Percentiles rank a stretch among this genome's conserved stretches.
These are phyloP conservation scores for Gynochthodes officinalis DNA, from an alignment of 257 asterid species.

Conservation along the genomic window DNA sequence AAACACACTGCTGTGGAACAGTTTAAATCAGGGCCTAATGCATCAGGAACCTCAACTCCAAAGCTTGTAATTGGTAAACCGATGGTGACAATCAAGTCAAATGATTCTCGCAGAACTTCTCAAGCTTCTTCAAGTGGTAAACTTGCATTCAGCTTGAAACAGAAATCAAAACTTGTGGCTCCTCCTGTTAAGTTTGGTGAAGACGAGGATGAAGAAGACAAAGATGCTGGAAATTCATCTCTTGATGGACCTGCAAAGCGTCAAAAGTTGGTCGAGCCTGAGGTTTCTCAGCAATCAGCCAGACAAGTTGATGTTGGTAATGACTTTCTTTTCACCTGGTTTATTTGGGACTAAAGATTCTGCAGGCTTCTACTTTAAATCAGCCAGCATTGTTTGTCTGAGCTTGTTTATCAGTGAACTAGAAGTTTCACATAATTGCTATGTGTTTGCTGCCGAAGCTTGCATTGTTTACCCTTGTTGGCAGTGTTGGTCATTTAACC, in stretches of 20 bases:
- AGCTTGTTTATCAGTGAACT: neutral
- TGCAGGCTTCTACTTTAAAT: slow-evolving; percentile 9
- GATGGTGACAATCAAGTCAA: slow-evolving; percentile 39
- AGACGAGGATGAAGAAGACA: slow-evolving; percentile 71
- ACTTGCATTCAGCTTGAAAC: slow-evolving; percentile 93
- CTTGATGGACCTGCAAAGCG: slow-evolving; percentile 66
- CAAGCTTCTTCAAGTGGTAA: slow-evolving; percentile 63
- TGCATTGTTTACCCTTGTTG: neutral
- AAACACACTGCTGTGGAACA: slow-evolving; percentile 34
- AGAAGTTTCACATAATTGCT: slow-evolving; percentile 1
- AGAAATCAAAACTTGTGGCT: slow-evolving; percentile 65
- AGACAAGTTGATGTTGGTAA: slow-evolving; percentile 83
- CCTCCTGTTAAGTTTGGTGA: slow-evolving; percentile 73
- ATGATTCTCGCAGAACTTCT: slow-evolving; percentile 35
- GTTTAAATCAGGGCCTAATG: slow-evolving; percentile 40
- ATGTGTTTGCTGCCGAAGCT: neutral
- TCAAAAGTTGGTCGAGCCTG: slow-evolving; percentile 52
- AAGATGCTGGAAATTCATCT: slow-evolving; percentile 53
- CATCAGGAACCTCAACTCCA: slow-evolving; percentile 50
- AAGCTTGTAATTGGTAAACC: slow-evolving; percentile 61
- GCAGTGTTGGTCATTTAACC: neutral
- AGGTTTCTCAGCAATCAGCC: slow-evolving; percentile 39
- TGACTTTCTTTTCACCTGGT: slow-evolving; percentile 40
- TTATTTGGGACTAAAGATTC: slow-evolving; percentile 16
- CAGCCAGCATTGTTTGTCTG: neutral